These are phyloP conservation scores for Rhizopogon vulgaris DNA, from an alignment of 768 basidiomycete species.

Conservation along the genomic window DNA sequence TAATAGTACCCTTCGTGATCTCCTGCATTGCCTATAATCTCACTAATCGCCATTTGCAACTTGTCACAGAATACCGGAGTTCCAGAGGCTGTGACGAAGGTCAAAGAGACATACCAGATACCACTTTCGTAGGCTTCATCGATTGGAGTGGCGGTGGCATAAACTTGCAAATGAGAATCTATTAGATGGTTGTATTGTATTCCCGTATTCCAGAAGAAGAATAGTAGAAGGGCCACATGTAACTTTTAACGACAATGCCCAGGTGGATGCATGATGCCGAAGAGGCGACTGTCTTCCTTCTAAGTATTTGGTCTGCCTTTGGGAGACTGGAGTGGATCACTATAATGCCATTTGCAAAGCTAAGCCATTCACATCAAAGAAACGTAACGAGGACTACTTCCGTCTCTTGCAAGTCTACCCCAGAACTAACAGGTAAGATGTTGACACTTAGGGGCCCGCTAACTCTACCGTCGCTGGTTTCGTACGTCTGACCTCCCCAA, in stretches of 20 bases:
- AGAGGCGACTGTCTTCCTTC: too few relatives aligned
- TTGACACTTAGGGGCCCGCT: conserved; percentile 29
- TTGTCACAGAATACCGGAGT: conserved; percentile 61
- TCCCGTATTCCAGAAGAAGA: background rate
- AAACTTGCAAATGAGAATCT: conserved; percentile 14
- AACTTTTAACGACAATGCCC: conserved; percentile 2
- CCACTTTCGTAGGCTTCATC: background rate
- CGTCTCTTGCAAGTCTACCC: conserved; percentile 42
- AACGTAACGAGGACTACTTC: conserved; percentile 36
- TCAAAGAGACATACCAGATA: background rate
- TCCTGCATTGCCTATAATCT: background rate
- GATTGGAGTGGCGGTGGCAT: too few relatives aligned
- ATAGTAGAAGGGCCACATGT: conserved; percentile 2
- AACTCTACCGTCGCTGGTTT: conserved; percentile 39
- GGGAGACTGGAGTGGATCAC: background rate
- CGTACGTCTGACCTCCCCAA: conserved; percentile 57
- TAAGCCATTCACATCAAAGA: background rate
- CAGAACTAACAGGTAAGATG: conserved; percentile 24
- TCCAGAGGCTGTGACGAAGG: conserved; percentile 31
- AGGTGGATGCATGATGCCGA: too few relatives aligned
- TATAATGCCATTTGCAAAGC: too few relatives aligned
- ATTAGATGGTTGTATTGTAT: too few relatives aligned
- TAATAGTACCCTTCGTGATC: conserved; percentile 12
- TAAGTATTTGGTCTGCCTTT: background rate
- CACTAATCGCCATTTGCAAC: background rate